Conservation (phyloP, 2,329 filamentous ascomycete genomes). For the Diatrype stigma region DNA sequence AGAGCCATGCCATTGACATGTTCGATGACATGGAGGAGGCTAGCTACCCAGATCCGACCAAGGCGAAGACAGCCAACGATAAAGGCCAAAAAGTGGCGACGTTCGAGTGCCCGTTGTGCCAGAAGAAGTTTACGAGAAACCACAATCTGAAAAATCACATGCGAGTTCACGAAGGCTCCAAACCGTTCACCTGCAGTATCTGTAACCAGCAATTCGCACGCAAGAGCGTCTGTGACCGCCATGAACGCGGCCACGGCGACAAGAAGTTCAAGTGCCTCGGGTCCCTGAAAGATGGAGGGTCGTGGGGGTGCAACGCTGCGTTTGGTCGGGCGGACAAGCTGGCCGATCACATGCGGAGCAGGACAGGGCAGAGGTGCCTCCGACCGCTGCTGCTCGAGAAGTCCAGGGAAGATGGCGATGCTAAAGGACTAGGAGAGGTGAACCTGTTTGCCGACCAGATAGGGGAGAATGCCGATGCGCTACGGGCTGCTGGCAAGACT, state of each 20-base stretch:
- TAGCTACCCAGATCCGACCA: slow-evolving; percentile 15
- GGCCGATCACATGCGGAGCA: slow-evolving; percentile 14
- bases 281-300: slow-evolving; percentile 12
- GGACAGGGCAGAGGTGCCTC: slow-evolving; percentile 16
- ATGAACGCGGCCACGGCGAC: slow-evolving; percentile 13
- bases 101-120: slow-evolving; percentile 11
- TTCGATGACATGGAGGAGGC: slow-evolving; percentile 7
- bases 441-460: slow-evolving; percentile 4
- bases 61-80: neutral
- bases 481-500: slow-evolving; percentile 4
- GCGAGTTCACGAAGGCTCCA: slow-evolving; percentile 13
- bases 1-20: slow-evolving; percentile 15
- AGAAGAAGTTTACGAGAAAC: slow-evolving; percentile 16
- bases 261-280: slow-evolving; percentile 18
- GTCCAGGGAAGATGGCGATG: slow-evolving; percentile 1
- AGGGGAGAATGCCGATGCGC: slow-evolving; percentile 7
- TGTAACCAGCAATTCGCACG: slow-evolving; percentile 15
- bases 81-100: slow-evolving; percentile 4
- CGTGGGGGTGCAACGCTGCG: slow-evolving; percentile 19
- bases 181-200: slow-evolving; percentile 12
- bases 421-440: neutral
- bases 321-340: slow-evolving; percentile 18
- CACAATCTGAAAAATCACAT: slow-evolving; percentile 17
- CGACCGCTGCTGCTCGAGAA: slow-evolving; percentile 10
- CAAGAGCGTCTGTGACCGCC: slow-evolving; percentile 13